Evolutionary conservation across 2,329 filamentous ascomycete species (phyloP), one percentile per base, ranked within the genome.

Genomic region (Shiraia bambusicola): DNA sequence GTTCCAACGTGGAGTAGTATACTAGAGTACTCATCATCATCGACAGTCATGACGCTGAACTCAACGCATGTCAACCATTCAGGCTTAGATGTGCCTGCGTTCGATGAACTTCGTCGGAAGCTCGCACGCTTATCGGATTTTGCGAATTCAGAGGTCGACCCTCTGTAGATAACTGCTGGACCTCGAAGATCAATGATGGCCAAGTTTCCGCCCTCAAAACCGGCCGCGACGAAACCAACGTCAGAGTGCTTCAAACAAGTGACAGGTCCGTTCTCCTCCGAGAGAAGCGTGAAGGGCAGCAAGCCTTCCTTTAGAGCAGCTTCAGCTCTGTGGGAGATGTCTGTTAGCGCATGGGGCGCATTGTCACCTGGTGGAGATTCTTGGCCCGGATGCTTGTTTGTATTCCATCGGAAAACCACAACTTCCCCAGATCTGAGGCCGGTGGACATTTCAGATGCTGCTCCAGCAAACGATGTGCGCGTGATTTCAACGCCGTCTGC

Each of bases 21-120:
- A 59, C 90, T 96, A 1, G 93, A 97, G 65, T 95, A 98, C 51
- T 88, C 80, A 61, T 97, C 92, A n/a, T 86, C 87, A 30, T 97
- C 93, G 3, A 96, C 72, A 3, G 87, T 94, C 83, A 98, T 85
- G 37, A 71, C 88, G 38, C 88, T 89, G 71, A 97, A 98, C 61
- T 96, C 88, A 19, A 97, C 82, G 22, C 75, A 78, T 0, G 88
- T 89, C 1, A 88, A 83, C 80, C 84, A 94, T 59, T 96, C 91
- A 34, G 73, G 63, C 37, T 76, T 74, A 11, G 56, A 43, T 1
- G 72, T 63, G 4, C 76, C 66, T 16, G 73, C 68, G 37, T 67
- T 72, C 19, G 75, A 22, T 22, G 19, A 78, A 42, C 76, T 77
- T 67, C 77, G 73, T 58, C 75, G 75, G 57, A 96, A 86, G 38